Conservation (phyloP, 306 rosid species). For the Geum urbanum region DNA sequence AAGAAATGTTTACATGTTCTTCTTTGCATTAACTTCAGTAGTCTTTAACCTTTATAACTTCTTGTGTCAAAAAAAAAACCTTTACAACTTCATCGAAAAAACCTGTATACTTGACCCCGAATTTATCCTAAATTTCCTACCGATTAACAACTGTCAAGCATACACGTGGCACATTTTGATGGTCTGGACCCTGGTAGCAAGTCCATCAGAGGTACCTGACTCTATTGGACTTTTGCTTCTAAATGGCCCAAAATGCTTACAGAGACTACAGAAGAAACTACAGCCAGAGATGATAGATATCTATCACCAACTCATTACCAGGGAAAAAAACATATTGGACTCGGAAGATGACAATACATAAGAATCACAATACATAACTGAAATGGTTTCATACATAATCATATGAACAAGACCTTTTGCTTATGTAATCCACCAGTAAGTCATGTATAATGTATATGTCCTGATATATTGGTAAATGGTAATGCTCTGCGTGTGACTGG, state of each 20-base stretch:
- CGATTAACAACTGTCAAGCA: not conserved
- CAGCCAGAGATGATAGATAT: not conserved
- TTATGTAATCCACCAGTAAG: not conserved
- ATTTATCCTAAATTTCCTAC: no score
- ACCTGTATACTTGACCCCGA: no score
- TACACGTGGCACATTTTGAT: constrained; percentile 19
- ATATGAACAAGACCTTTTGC: not conserved
- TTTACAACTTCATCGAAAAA: no score
- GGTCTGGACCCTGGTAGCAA: constrained; percentile 13
- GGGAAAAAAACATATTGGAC: not conserved
- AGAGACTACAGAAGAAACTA: not conserved
- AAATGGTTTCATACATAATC: not conserved
- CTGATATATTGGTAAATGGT: not conserved
- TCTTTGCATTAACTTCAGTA: no score
- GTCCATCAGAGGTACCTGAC: not conserved
- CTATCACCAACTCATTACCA: not conserved
- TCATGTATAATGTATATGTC: not conserved
- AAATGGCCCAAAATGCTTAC: not conserved
- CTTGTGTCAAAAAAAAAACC: no score
- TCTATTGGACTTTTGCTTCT: constrained; percentile 1
- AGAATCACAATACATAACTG: not conserved
- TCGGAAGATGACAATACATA: not conserved
- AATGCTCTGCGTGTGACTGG: not conserved
- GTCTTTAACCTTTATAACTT: no score
- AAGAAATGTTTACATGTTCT: not conserved